phyloP scores from a whole-genome alignment of 306 rosid genomes.

The Abrus pulchellus region DNA sequence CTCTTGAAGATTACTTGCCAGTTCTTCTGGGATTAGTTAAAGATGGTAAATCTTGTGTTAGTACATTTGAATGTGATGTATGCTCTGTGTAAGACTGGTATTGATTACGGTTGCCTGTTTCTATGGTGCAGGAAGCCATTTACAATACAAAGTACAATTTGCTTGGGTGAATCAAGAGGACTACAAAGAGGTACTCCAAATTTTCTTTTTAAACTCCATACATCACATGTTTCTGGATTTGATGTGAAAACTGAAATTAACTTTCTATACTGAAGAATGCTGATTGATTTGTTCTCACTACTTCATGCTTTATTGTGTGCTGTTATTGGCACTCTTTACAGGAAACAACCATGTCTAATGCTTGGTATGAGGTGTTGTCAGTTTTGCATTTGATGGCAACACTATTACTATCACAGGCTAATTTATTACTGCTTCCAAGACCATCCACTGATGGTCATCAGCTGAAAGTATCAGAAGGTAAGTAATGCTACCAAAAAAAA shows the following conservation, averaged over 20 bases:
- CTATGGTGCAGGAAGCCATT: constrained; percentile 83
- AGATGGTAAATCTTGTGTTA: constrained; percentile 71
- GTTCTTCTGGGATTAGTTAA: constrained; percentile 94
- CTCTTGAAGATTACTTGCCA: constrained; percentile 90
- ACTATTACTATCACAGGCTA: constrained; percentile 88
- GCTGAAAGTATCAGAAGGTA: constrained; percentile 92
- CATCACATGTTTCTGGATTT: constrained; percentile 28
- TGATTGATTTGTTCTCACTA: constrained; percentile 20
- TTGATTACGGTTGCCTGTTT: constrained; percentile 44
- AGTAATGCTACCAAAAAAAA: constrained; percentile 35
- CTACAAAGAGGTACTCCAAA: constrained; percentile 73
- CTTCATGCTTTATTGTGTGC: constrained; percentile 32
- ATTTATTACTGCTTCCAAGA: constrained; percentile 95
- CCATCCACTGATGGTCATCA: constrained; percentile 86
- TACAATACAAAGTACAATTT: constrained; percentile 87
- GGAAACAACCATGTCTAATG: constrained; percentile 89
- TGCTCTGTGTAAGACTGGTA: constrained; percentile 42
- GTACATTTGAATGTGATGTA: constrained; percentile 31
- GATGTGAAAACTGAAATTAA: constrained; percentile 27
- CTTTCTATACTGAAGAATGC: constrained; percentile 43
- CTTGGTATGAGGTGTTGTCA: constrained; percentile 98
- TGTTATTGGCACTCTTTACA: constrained; percentile 55
- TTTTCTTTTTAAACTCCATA: not conserved
- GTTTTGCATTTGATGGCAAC: constrained; percentile 95
- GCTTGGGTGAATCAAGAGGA: constrained; percentile 97